Evolutionary conservation across 192 early-diverging fungal species (phyloP).

Genomic region (Borealophlyctis nickersoniae): DNA sequence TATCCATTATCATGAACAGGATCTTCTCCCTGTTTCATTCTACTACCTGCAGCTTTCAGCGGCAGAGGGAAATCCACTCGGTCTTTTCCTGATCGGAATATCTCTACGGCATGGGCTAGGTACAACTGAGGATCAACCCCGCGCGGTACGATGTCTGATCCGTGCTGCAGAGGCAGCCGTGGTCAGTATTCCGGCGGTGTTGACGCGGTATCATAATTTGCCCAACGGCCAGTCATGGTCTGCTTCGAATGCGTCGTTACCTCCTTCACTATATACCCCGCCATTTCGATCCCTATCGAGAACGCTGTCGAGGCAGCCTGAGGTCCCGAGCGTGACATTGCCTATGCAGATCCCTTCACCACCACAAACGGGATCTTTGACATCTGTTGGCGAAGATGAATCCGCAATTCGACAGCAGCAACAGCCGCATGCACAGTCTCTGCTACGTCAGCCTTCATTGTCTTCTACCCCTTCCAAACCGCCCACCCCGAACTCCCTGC

Average conservation of each 20-base stretch:
- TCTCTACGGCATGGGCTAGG: conserved; percentile 27
- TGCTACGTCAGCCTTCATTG: too few species aligned
- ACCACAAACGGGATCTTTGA: too few species aligned
- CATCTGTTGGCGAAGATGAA: background rate
- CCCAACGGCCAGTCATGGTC: background rate
- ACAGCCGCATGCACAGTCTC: too few species aligned
- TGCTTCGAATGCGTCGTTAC: background rate
- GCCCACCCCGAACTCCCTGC: background rate
- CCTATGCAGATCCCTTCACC: too few species aligned
- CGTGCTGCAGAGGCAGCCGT: conserved; percentile 7
- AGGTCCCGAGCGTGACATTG: background rate
- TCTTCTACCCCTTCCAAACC: background rate
- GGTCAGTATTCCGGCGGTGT: background rate
- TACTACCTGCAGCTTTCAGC: conserved; percentile 17
- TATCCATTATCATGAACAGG: conserved; percentile 25
- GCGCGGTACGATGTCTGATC: conserved; percentile 7
- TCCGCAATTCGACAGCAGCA: too few species aligned
- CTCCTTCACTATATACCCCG: background rate
- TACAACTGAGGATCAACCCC: conserved; percentile 8
- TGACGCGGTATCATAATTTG: background rate
- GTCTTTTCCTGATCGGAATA: conserved; percentile 18
- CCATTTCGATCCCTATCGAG: background rate
- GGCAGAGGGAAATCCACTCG: conserved; percentile 16
- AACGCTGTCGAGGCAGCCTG: background rate
- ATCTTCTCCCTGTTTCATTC: conserved; percentile 12